phyloP scores from a whole-genome alignment of 2,329 filamentous ascomycete species.

The Tolypocladium ovalisporum region DNA sequence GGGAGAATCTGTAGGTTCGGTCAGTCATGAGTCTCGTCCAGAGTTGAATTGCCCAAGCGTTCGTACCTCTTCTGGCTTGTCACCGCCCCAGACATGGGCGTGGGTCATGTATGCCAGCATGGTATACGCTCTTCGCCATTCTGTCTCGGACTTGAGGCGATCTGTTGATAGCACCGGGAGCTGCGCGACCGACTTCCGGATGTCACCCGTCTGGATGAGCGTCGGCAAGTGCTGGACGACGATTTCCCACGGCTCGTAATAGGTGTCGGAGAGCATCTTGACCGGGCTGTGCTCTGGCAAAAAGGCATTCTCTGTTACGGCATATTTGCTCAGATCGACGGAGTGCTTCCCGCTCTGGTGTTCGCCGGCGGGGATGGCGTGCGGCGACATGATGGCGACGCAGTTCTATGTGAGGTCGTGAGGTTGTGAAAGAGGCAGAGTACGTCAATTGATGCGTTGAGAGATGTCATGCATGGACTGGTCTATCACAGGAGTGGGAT shows the following conservation, averaged over 20 bases:
- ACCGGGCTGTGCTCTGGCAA: conserved; percentile 63
- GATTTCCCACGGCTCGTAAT: conserved; percentile 73
- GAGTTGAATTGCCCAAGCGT: background rate
- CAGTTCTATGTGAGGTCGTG: background rate
- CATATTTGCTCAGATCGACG: conserved; percentile 22
- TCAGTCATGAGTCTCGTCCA: background rate
- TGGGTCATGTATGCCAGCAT: conserved; percentile 73
- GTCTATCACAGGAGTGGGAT: background rate
- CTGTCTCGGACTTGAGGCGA: conserved; percentile 49
- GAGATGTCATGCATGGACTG: background rate
- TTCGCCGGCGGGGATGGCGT: conserved; percentile 19
- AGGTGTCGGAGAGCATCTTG: conserved; percentile 50
- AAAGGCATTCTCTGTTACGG: conserved; percentile 55
- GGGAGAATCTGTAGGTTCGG: conserved; percentile 47
- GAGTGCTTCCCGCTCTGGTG: conserved; percentile 6
- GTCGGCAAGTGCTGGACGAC: conserved; percentile 56
- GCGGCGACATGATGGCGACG: conserved; percentile 28
- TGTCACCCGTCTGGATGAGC: conserved; percentile 50
- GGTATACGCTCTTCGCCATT: conserved; percentile 76
- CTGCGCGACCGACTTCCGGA: conserved; percentile 51
- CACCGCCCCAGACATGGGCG: conserved; percentile 82
- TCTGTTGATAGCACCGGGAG: conserved; percentile 62
- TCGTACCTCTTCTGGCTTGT: conserved; percentile 58
- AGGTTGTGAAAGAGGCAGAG: background rate
- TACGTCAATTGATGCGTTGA: background rate